Evolutionary conservation across 140 eudicot genomes (phyloP).

Genomic region (Senecio squalidus): DNA sequence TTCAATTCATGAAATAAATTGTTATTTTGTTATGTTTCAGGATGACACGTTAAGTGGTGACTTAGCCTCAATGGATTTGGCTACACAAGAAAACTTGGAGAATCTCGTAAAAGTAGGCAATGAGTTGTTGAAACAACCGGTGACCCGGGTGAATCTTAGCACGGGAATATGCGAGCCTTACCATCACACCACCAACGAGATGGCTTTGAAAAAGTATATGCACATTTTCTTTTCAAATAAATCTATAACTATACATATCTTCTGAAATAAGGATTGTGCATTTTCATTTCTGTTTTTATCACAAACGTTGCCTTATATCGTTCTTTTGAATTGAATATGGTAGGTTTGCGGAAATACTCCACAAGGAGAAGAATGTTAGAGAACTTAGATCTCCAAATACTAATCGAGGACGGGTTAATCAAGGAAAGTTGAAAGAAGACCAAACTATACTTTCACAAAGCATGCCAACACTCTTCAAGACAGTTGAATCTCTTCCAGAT

Average conservation of each 20-base stretch:
- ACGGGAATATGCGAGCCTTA: slow-evolving; percentile 24
- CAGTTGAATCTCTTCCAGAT: slow-evolving; percentile 18
- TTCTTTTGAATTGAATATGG: neutral
- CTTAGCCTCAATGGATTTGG: slow-evolving; percentile 23
- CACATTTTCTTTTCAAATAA: neutral
- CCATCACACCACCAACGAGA: slow-evolving; percentile 28
- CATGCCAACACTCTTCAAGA: slow-evolving; percentile 2
- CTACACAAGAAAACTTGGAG: slow-evolving; percentile 25
- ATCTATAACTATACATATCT: neutral
- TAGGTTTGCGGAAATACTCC: slow-evolving; percentile 2
- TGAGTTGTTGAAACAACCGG: slow-evolving; percentile 21
- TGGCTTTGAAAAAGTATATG: slow-evolving; percentile 25
- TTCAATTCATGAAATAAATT: neutral
- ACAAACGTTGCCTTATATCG: neutral
- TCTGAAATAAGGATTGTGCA: neutral
- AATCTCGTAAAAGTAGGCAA: slow-evolving; percentile 33
- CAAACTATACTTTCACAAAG: slow-evolving; percentile 6
- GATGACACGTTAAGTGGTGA: slow-evolving; percentile 35
- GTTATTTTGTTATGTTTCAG: slow-evolving; percentile 9
- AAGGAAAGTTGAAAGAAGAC: neutral
- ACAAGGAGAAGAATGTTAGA: slow-evolving; percentile 21
- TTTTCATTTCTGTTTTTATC: neutral
- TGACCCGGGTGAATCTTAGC: slow-evolving; percentile 14
- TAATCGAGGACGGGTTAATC: slow-evolving; percentile 4
- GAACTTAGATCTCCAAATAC: slow-evolving; percentile 31